Evolutionary conservation across 2,329 filamentous ascomycete species (phyloP), one percentile per base, ranked within the genome.

Genomic region (Fusarium sp.): DNA sequence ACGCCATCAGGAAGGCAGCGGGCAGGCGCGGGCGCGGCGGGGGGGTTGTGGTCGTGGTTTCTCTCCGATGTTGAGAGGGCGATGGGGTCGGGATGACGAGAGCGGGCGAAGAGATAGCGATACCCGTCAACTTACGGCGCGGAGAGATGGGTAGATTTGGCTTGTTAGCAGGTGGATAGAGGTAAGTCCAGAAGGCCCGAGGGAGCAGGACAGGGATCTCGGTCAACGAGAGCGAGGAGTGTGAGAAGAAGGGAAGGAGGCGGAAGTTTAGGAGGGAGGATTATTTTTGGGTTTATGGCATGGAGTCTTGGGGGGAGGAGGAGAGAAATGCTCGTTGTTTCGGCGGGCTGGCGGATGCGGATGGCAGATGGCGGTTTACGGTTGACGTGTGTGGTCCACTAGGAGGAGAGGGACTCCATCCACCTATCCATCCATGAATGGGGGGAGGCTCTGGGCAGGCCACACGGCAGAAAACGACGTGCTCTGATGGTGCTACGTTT

Each of bases 1-100:
- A 89, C 86, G 86, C 86, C 86, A 89, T 89, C 80, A 83, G 85
- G 82, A 84, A 82, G 79, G 80, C 70, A 75, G 73, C 56, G 64
- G 73, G 73, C 77, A 78, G 76, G 77, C 76, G 75, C 74, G 74
- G 75, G 72, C 71, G 70, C 65, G 65, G 69, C 69, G 73, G 67
- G 63, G 42, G n/a, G 42, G 31, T 51, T 16, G 27, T 49, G 44
- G 70, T 73, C 63, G 70, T 71, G 59, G 58, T 66, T 71, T 62
- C 67, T 69, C 53, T 68, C 58, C 58, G 58, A 57, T 56, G 54
- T 71, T 62, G 64, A 70, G 55, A 63, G 62, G 69, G 67, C 62
- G 63, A 67, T 61, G 55, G 55, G 55, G 44, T 46, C 59, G 38
- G 62, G 67, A 65, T 61, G 62, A 65, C 38, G 54, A 59, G 67